Base-by-base conservation (phyloP, 1,284 basidiomycete genomes). In the Ceratobasidium papillatum region DNA sequence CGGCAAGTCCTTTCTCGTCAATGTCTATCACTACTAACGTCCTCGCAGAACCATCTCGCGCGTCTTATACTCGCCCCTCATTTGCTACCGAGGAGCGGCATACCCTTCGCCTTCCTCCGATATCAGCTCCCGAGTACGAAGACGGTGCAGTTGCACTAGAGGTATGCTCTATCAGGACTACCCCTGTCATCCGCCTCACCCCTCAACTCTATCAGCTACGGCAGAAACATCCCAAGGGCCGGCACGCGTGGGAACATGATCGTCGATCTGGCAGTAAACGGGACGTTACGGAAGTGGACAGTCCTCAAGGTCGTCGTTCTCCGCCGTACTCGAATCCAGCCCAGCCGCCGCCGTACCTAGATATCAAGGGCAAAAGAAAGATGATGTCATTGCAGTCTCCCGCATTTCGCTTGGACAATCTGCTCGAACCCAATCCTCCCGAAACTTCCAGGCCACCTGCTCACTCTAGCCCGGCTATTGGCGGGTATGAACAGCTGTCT, bases 281-380 rank as follows among this genome's bases (percentile, higher is more conserved):
- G 8, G 2, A 19, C 19, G 36, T 27, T 22, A 25, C 66, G 9
- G 54, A 59, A 19, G 41, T 72, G 7, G 56, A 61, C n/a, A 41
- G 43, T 30, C 2, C 43, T n/a, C 41, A 25, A 12, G 56, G 38
- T 14, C 30, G 58, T 22, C 68, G 68, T 30, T 61, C 59, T 7
- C 30, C 54, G 32, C 36, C 36, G 19, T 47, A 45, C 41, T 27
- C 43, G 38, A 11, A 14, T n/a, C n/a, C 59, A 22, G 27, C 45
- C 5, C 32, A 65, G 14, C 45, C 47, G 19, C 30, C 63, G 5
- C 22, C 30, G 43, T 51, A 34, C 32, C 43, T 51, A 45, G 68
- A 45, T 1, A 49, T 32, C 68, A 61, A 72, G 56, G 68, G 68
- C 32, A 72, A 69, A 54, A 4, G 66, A 41, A 69, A 72, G 32